These are phyloP conservation scores for Aspergillus brasiliensis DNA, from an alignment of 2,329 filamentous ascomycete species.

Conservation along the genomic window DNA sequence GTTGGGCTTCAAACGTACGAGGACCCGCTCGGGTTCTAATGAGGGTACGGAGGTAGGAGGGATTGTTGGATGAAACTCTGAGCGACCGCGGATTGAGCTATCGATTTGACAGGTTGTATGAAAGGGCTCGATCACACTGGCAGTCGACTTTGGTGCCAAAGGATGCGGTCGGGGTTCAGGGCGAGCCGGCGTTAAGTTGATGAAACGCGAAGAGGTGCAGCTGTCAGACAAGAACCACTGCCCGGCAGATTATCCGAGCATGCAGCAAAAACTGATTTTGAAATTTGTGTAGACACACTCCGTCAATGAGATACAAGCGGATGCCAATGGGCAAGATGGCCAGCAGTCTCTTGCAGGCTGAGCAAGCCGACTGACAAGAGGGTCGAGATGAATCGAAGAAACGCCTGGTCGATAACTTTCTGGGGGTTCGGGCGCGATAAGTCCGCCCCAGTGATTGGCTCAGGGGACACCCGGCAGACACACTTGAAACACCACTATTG, in stretches of 20 bases:
- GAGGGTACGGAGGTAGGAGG: slow-evolving; percentile 8
- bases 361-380: slow-evolving; percentile 2
- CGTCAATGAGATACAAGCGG: not conserved
- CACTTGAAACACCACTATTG: slow-evolving; percentile 9
- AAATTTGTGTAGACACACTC: not conserved
- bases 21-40: slow-evolving; percentile 8
- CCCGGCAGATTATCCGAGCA: slow-evolving; percentile 1
- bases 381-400: slow-evolving; percentile 3
- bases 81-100: slow-evolving; percentile 13
- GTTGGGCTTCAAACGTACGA: slow-evolving; percentile 19
- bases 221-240: slow-evolving; percentile 16
- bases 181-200: slow-evolving; percentile 9
- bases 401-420: not conserved
- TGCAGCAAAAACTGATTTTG: not conserved
- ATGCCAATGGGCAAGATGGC: not conserved
- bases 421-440: slow-evolving; percentile 11
- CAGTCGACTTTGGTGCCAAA: slow-evolving; percentile 5
- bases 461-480: not conserved
- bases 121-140: slow-evolving; percentile 5
- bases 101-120: slow-evolving; percentile 22
- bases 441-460: slow-evolving; percentile 17
- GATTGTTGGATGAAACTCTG: not conserved
- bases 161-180: slow-evolving; percentile 6
- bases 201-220: slow-evolving; percentile 22
- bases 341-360: not conserved